Percentiles rank a stretch among this genome's conserved stretches.
Conservation (phyloP, 1,284 basidiomycete genomes). For the Moesziomyces parantarcticus region DNA sequence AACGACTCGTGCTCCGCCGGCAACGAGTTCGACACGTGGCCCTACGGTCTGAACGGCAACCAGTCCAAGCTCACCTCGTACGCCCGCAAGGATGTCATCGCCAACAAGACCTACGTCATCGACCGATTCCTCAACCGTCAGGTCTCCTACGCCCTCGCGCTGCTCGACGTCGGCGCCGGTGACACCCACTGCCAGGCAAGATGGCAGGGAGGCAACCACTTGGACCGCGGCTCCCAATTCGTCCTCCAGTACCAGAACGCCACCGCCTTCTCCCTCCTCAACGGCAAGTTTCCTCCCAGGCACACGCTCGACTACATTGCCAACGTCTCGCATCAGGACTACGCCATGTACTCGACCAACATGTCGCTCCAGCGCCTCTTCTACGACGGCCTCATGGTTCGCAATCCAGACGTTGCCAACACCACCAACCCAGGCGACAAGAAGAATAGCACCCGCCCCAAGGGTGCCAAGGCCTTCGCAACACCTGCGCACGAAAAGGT, state of each 20-base stretch:
- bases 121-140: constrained; percentile 51
- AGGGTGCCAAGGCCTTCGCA: constrained; percentile 55
- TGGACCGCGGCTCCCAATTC: constrained; percentile 51
- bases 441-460: constrained; percentile 19
- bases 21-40: constrained; percentile 56
- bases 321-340: constrained; percentile 54
- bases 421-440: constrained; percentile 52
- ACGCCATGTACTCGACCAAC: constrained; percentile 53
- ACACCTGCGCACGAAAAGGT: constrained; percentile 59
- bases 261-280: constrained; percentile 21
- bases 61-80: constrained; percentile 44
- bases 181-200: constrained; percentile 50
- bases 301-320: constrained; percentile 48
- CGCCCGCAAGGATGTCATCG: constrained; percentile 22
- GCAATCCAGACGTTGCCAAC: constrained; percentile 44
- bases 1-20: constrained; percentile 28
- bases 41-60: constrained; percentile 61
- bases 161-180: constrained; percentile 46
- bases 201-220: constrained; percentile 59
- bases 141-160: constrained; percentile 52
- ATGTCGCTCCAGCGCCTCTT: constrained; percentile 41
- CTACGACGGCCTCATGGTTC: constrained; percentile 32
- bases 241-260: constrained; percentile 48
- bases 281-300: constrained; percentile 49
- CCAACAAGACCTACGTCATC: constrained; percentile 47